Conservation (phyloP, 257 asterid species). For the Verbena officinalis region DNA sequence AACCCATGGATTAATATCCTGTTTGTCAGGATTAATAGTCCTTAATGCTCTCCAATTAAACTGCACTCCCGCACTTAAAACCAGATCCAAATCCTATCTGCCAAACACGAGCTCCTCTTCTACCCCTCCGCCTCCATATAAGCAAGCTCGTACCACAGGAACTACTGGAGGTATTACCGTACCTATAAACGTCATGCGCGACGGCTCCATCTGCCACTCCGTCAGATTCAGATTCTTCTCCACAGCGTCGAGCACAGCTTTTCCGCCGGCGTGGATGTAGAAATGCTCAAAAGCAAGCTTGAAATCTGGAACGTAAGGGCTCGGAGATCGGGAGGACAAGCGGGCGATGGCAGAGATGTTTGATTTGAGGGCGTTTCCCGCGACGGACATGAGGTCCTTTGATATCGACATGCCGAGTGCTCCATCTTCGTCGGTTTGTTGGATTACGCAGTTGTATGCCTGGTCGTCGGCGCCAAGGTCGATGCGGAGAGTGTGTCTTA, state of each 20-base stretch:
- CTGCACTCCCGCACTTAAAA: slow-evolving; percentile 41
- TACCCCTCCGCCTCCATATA: slow-evolving; percentile 45
- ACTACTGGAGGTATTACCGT: slow-evolving; percentile 44
- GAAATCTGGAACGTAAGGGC: slow-evolving; percentile 40
- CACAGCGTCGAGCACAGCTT: slow-evolving; percentile 39
- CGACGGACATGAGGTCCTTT: slow-evolving; percentile 22
- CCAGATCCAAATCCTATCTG: slow-evolving; percentile 50
- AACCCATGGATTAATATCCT: slow-evolving; percentile 40
- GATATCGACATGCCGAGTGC: background rate
- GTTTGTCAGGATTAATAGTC: slow-evolving; percentile 29
- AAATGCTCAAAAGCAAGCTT: slow-evolving; percentile 44
- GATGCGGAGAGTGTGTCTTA: slow-evolving; percentile 29
- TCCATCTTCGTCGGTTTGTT: slow-evolving; percentile 22
- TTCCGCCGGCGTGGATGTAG: slow-evolving; percentile 43
- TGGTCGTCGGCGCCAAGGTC: slow-evolving; percentile 29
- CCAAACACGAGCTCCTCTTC: slow-evolving; percentile 36
- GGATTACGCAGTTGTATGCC: slow-evolving; percentile 29
- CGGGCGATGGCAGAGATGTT: slow-evolving; percentile 30
- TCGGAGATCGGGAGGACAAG: slow-evolving; percentile 30
- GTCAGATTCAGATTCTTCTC: slow-evolving; percentile 37
- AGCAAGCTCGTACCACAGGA: slow-evolving; percentile 41
- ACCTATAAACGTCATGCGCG: slow-evolving; percentile 49
- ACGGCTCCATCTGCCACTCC: slow-evolving; percentile 44
- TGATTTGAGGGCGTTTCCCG: slow-evolving; percentile 28
- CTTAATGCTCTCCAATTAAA: slow-evolving; percentile 39